Conservation (phyloP, 1,139 yeast genomes). For the Hansenula anomala region DNA sequence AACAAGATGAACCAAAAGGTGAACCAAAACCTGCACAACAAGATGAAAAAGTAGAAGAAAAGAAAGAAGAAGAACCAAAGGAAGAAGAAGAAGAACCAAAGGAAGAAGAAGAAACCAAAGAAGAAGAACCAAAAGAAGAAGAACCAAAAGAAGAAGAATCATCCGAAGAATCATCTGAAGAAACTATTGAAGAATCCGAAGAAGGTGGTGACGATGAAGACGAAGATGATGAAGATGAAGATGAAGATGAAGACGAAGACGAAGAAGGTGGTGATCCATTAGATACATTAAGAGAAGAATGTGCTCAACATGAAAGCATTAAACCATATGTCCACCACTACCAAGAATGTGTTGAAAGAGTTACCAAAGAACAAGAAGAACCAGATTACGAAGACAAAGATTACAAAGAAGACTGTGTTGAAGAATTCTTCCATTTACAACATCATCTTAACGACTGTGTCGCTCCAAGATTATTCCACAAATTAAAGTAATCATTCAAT, state of each 20-base stretch:
- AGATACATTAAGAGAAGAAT: slow-evolving; percentile 62
- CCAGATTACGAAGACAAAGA: slow-evolving; percentile 72
- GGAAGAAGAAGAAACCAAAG: slow-evolving; percentile 8
- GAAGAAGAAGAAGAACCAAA: neutral
- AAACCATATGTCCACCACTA: slow-evolving; percentile 80
- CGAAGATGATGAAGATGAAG: slow-evolving; percentile 28
- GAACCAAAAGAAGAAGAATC: slow-evolving; percentile 4
- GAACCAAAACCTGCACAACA: slow-evolving; percentile 34
- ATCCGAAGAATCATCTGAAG: slow-evolving; percentile 6
- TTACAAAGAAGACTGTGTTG: slow-evolving; percentile 96
- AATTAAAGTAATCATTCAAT: slow-evolving; percentile 55
- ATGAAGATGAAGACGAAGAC: slow-evolving; percentile 67
- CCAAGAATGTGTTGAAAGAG: slow-evolving; percentile 94
- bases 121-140: slow-evolving; percentile 7
- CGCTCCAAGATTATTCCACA: slow-evolving; percentile 85
- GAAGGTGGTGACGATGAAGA: slow-evolving; percentile 26
- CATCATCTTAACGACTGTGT: slow-evolving; percentile 92
- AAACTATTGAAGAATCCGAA: slow-evolving; percentile 7
- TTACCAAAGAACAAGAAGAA: slow-evolving; percentile 79
- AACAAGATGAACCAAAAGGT: slow-evolving; percentile 47
- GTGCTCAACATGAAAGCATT: slow-evolving; percentile 65
- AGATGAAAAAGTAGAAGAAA: slow-evolving; percentile 1
- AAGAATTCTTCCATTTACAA: slow-evolving; percentile 95
- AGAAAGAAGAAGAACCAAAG: slow-evolving; percentile 2
- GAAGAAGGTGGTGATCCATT: slow-evolving; percentile 69